Evolutionary conservation across 495 filamentous ascomycete species (phyloP).

Genomic region (Collariella sp.): DNA sequence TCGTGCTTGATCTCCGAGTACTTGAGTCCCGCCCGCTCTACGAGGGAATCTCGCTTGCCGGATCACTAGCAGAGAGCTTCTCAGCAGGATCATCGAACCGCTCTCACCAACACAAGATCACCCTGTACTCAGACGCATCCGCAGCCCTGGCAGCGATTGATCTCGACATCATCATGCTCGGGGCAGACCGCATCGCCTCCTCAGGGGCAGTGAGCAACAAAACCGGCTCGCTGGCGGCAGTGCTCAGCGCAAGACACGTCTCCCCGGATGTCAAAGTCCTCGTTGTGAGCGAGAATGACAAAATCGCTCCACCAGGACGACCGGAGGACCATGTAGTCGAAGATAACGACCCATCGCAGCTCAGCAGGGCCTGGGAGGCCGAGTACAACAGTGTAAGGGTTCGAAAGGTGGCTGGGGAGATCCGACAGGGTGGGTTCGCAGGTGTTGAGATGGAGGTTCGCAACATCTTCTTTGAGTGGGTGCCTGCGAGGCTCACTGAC

Average conservation of each 20-base stretch:
- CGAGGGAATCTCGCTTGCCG: constrained; percentile 53
- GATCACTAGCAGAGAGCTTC: constrained; percentile 33
- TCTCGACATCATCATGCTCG: constrained; percentile 50
- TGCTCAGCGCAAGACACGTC: constrained; percentile 41
- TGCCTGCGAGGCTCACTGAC: constrained; percentile 45
- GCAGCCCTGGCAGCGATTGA: constrained; percentile 41
- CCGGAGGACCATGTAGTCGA: constrained; percentile 32
- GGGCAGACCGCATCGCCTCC: constrained; percentile 52
- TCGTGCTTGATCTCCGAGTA: constrained; percentile 45
- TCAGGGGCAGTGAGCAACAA: constrained; percentile 58
- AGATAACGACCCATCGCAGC: constrained; percentile 42
- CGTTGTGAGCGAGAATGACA: constrained; percentile 51
- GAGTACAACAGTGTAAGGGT: constrained; percentile 15
- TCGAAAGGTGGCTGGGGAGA: constrained; percentile 10
- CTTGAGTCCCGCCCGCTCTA: constrained; percentile 59
- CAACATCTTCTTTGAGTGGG: constrained; percentile 63
- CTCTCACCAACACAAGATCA: constrained; percentile 29
- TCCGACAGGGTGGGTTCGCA: not conserved
- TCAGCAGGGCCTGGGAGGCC: constrained; percentile 40
- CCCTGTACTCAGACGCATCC: constrained; percentile 54
- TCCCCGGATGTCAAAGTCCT: constrained; percentile 39
- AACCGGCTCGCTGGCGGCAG: constrained; percentile 50
- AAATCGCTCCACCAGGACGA: constrained; percentile 43
- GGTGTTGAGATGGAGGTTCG: constrained; percentile 31
- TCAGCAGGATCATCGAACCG: constrained; percentile 8